These are phyloP conservation scores for Logfia minima DNA, from an alignment of 129 eudicot species.

Conservation along the genomic window DNA sequence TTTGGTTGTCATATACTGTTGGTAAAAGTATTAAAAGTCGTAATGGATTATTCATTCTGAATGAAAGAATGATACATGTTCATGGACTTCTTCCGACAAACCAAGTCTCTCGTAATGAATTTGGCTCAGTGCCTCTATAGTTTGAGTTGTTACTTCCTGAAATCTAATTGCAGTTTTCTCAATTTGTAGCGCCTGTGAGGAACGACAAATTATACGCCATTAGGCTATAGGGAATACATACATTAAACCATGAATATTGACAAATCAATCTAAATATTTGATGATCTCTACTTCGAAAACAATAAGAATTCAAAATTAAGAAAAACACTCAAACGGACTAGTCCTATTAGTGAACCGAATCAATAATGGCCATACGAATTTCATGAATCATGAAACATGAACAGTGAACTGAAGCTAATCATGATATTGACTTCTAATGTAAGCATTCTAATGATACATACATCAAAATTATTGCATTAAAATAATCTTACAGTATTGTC, in stretches of 20 bases:
- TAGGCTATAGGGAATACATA: constrained; percentile 1
- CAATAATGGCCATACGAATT: not conserved
- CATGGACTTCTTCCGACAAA: constrained; percentile 80
- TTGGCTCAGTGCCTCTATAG: constrained; percentile 76
- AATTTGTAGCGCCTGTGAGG: constrained; percentile 75
- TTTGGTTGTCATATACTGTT: not conserved
- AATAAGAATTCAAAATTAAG: not conserved
- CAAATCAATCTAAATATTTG: not conserved
- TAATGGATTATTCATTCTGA: not conserved
- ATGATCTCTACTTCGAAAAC: not conserved
- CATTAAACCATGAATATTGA: not conserved
- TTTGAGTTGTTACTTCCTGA: constrained; percentile 57
- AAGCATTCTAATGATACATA: constrained; percentile 16
- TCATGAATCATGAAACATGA: not conserved
- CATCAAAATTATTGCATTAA: not conserved
- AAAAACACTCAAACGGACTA: not conserved
- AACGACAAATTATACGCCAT: constrained; percentile 6
- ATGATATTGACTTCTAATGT: constrained; percentile 9
- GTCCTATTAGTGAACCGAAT: not conserved
- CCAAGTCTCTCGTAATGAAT: constrained; percentile 60
- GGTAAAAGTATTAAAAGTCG: not conserved
- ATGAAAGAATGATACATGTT: constrained; percentile 55
- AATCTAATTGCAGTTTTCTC: constrained; percentile 61
- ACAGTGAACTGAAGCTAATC: not conserved
- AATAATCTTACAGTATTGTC: constrained; percentile 6